Percentiles rank a stretch among this genome's conserved stretches.
These are phyloP conservation scores for Yamagishiella unicocca DNA, from an alignment of 139 green algal species.

Conservation along the genomic window DNA sequence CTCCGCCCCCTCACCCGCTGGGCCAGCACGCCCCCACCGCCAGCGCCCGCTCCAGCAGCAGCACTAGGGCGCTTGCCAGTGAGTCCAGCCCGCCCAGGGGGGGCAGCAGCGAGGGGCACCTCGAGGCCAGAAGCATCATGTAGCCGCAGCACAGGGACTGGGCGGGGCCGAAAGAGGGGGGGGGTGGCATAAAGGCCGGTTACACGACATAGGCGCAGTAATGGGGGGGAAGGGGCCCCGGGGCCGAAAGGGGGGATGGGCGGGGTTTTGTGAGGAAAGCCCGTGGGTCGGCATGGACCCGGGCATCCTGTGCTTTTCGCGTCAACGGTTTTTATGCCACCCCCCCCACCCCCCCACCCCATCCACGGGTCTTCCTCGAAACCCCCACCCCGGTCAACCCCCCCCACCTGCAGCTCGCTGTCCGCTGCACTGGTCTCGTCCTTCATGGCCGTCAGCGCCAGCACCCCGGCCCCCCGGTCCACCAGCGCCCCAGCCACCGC, in stretches of 20 bases:
- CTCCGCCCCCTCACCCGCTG: background rate
- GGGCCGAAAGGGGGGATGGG: too few relatives aligned
- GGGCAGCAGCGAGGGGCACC: slow-evolving; percentile 2
- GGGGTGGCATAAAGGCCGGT: too few relatives aligned
- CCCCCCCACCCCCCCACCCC: background rate
- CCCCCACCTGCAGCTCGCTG: slow-evolving; percentile 43
- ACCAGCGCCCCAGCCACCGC: slow-evolving; percentile 29
- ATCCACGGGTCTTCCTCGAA: background rate
- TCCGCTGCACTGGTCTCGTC: background rate
- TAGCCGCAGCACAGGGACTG: slow-evolving; percentile 38
- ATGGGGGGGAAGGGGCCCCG: too few relatives aligned
- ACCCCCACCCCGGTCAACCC: too few relatives aligned
- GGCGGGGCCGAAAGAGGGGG: background rate
- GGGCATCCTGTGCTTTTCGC: too few relatives aligned
- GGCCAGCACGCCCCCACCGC: slow-evolving; percentile 24
- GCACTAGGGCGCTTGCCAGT: background rate
- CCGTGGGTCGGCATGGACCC: too few relatives aligned
- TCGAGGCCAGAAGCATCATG: slow-evolving; percentile 28
- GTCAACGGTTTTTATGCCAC: too few relatives aligned
- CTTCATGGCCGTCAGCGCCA: slow-evolving; percentile 27
- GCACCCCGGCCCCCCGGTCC: slow-evolving; percentile 1
- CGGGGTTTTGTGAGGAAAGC: too few relatives aligned
- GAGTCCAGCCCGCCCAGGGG: slow-evolving; percentile 47
- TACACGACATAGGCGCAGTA: too few relatives aligned
- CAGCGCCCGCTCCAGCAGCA: slow-evolving; percentile 26